These are phyloP conservation scores for Candida insectorum DNA, from an alignment of 805 yeast genomes.

Conservation along the genomic window DNA sequence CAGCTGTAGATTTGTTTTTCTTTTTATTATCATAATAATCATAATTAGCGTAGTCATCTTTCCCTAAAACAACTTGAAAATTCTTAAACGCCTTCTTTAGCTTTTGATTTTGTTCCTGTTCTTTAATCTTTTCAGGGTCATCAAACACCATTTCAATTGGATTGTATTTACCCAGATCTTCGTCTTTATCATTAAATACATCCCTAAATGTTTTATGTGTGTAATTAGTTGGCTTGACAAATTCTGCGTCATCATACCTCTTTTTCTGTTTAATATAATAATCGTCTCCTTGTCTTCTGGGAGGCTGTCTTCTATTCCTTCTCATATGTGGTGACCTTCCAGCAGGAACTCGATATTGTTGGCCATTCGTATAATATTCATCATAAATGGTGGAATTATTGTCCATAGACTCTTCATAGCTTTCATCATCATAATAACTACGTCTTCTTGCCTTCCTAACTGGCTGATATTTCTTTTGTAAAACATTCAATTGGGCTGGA, in stretches of 20 bases:
- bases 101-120: conserved; percentile 19
- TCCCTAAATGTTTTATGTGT: conserved; percentile 39
- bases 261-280: conserved; percentile 37
- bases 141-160: conserved; percentile 42
- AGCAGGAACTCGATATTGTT: not conserved
- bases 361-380: conserved; percentile 5
- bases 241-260: conserved; percentile 28
- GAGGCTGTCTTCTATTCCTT: not conserved
- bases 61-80: conserved; percentile 26
- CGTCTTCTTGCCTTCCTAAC: conserved; percentile 4
- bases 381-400: conserved; percentile 3
- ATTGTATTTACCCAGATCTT: conserved; percentile 26
- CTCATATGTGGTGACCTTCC: conserved; percentile 4
- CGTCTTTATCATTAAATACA: conserved; percentile 32
- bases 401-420: conserved; percentile 1
- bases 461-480: conserved; percentile 14
- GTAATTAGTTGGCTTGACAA: conserved; percentile 31
- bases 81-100: conserved; percentile 25
- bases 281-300: conserved; percentile 17
- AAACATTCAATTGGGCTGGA: conserved; percentile 34
- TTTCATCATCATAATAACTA: conserved; percentile 1
- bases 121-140: conserved; percentile 17
- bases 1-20: conserved; percentile 9
- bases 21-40: conserved; percentile 28
- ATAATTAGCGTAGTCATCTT: conserved; percentile 29